A percentile compares a stretch with the other conserved stretches of the same genome.
Evolutionary conservation across 805 yeast species (phyloP).

Genomic region (Wickerhamiella occidentalis): DNA sequence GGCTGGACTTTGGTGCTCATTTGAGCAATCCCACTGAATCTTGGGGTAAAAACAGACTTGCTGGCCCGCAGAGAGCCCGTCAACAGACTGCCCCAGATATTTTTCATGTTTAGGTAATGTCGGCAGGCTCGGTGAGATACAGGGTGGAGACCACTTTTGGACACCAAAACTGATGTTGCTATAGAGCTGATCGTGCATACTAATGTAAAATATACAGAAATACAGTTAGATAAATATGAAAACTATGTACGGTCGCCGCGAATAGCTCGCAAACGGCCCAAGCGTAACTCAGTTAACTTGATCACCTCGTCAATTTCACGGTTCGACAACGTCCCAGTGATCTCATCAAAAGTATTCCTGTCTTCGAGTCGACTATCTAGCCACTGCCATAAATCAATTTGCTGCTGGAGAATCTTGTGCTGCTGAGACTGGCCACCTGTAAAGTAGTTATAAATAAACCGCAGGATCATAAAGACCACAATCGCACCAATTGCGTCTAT

Average conservation of each 20-base stretch:
- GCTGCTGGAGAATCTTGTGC: constrained; percentile 33
- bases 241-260: not conserved
- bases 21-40: not conserved
- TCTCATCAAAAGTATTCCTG: not conserved
- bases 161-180: too few species aligned
- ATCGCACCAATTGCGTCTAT: constrained; percentile 6
- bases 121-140: too few species aligned
- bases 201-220: too few species aligned
- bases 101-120: constrained; percentile 7
- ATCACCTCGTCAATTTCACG: constrained; percentile 20
- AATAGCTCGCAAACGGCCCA: constrained; percentile 2
- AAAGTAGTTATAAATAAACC: constrained; percentile 11
- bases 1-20: constrained; percentile 2
- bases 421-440: not conserved
- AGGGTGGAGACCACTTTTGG: too few species aligned
- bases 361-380: constrained; percentile 34
- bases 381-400: constrained; percentile 65
- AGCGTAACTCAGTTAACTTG: constrained; percentile 17
- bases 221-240: not conserved
- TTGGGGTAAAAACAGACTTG: not conserved
- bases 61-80: not conserved
- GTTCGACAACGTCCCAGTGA: constrained; percentile 18
- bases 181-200: too few species aligned
- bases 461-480: constrained; percentile 13
- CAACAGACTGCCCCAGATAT: constrained; percentile 4